phyloP scores from a whole-genome alignment of 2,329 filamentous ascomycete genomes.

The Sclerotinia glacialis region DNA sequence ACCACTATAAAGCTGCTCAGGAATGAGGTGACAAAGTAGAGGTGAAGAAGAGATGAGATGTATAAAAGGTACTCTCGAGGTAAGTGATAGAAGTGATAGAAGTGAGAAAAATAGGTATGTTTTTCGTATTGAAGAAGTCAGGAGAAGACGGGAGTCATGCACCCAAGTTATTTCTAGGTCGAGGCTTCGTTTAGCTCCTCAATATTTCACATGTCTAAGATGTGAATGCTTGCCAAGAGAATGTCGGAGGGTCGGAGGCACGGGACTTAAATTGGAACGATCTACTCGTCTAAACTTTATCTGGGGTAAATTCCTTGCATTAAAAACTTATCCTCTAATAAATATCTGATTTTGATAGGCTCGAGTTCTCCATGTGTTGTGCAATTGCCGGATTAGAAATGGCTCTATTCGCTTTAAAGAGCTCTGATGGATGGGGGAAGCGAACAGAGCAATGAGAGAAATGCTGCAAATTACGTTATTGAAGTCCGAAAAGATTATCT shows the following conservation, averaged over 20 bases:
- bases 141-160: neutral
- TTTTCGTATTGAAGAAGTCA: neutral
- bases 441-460: no score
- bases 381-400: neutral
- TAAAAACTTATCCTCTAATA: neutral
- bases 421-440: no score
- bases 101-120: neutral
- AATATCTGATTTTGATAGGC: neutral
- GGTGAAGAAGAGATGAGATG: neutral
- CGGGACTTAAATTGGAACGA: neutral
- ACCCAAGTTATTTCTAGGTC: neutral
- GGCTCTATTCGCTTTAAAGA: no score
- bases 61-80: neutral
- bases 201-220: constrained; percentile 16
- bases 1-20: neutral
- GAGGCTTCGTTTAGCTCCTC: neutral
- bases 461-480: no score
- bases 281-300: constrained; percentile 16
- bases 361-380: neutral
- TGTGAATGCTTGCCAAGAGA: constrained; percentile 14
- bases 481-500: no score
- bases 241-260: constrained; percentile 1
- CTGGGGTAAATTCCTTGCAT: constrained; percentile 15
- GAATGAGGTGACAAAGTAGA: neutral
- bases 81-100: neutral